Base-by-base conservation (phyloP, 2,329 filamentous ascomycete genomes). In the Aspergillus ibericus region DNA sequence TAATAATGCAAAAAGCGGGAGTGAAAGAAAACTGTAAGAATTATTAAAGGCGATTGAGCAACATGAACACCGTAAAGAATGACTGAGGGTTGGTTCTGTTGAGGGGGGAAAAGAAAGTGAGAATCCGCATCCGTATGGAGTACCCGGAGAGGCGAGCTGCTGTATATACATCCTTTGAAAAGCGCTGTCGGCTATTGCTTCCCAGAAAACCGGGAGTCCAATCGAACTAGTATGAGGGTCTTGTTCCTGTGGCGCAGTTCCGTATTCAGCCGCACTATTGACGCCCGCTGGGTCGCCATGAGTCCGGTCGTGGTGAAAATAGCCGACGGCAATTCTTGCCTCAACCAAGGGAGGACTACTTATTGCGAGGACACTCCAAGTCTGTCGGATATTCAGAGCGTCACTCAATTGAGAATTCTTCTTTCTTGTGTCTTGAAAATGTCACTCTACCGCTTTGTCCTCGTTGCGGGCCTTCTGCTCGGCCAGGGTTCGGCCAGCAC, bases 141-240 rank as follows among this genome's bases (percentile, higher is more conserved):
- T 15, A 3, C 4, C 5, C 13, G 10, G 32, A 32, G 48, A 36
- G 22, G 29, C 9, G 36, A 13, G 35, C 13, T 20, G 20, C 29
- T 29, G 48, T 51, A 51, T 51, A 32, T 51, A 51, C 29, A 18
- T 8, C 48, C n/a, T n/a, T n/a, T n/a, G n/a, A n/a, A n/a, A n/a
- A 51, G 16, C 8, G 16, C 16, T 7, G 27, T 29, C 27, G 27
- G 27, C 27, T 29, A 29, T 29, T 29, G 27, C 27, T 29, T 7
- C 27, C 27, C 27, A 29, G 22, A 25, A 51, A 18, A 35, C 2
- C 7, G 6, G 16, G n/a, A 27, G 25, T 7, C 5, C 5, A 29
- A n/a, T 47, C 7, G 10, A 47, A 47, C 22, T 47, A 16, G 20
- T 47, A 4, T n/a, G n/a, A 47, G 44, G 7, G 20, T 32, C 29